Percentiles rank a stretch among this genome's conserved stretches.
Conservation (phyloP, 2,329 filamentous ascomycete genomes). For the Colletotrichum horii region DNA sequence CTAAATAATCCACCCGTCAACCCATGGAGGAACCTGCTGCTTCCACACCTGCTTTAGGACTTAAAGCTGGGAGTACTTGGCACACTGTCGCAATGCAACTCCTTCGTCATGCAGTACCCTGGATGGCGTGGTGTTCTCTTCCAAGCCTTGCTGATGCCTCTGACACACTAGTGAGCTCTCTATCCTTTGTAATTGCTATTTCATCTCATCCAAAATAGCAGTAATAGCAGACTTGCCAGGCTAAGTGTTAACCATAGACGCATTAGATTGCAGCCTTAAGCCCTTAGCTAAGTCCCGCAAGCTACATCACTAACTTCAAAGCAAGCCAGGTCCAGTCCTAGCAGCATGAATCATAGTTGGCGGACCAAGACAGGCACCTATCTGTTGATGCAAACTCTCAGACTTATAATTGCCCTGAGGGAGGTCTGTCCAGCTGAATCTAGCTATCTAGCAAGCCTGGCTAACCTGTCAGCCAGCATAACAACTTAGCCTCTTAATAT, state of each 20-base stretch:
- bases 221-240: neutral
- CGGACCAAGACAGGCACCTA: neutral
- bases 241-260: neutral
- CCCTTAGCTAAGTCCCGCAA: neutral
- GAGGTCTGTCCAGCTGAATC: neutral
- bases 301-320: neutral
- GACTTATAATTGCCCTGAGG: neutral
- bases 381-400: neutral
- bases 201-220: neutral
- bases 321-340: neutral
- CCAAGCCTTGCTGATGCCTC: neutral
- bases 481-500: neutral
- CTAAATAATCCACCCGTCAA: neutral
- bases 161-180: neutral
- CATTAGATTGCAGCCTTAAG: neutral
- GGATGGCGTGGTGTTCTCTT: neutral
- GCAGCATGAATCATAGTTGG: neutral
- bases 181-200: neutral
- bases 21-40: neutral
- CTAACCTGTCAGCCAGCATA: neutral
- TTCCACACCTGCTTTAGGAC: neutral
- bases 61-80: neutral
- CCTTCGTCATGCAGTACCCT: neutral
- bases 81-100: neutral
- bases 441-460: neutral